These are phyloP conservation scores for Oligophagozyma castellii DNA, from an alignment of 1,139 yeast genomes.

Conservation along the genomic window DNA sequence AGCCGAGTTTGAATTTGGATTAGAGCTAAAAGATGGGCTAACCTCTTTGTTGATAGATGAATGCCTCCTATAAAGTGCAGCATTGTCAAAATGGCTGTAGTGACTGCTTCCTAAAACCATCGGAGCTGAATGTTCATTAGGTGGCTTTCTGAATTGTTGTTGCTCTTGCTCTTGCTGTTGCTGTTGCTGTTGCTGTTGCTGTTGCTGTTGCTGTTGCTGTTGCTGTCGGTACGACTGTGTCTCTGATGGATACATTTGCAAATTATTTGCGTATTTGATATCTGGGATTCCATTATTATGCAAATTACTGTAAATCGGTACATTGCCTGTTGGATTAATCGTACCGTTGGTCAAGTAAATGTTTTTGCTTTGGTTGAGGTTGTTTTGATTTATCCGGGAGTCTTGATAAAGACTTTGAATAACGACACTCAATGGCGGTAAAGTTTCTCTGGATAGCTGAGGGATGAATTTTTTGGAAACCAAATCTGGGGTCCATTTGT, in stretches of 20 bases:
- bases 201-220: slow-evolving; percentile 1
- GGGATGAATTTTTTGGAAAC: background rate
- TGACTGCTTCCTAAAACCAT: background rate
- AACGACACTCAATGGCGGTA: slow-evolving; percentile 1
- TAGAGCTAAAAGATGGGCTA: no score
- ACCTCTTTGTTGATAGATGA: no score
- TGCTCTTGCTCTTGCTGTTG: background rate
- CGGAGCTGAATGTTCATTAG: background rate
- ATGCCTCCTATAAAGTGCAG: no score
- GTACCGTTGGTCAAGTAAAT: background rate
- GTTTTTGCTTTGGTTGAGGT: no score
- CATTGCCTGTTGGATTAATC: background rate
- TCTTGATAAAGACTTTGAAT: background rate
- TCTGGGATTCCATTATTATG: background rate
- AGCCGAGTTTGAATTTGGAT: no score
- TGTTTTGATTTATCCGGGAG: no score
- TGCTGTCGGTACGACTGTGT: background rate
- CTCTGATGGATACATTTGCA: background rate
- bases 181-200: background rate
- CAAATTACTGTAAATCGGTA: background rate
- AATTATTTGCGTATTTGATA: background rate
- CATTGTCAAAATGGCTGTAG: no score
- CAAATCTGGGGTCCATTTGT: background rate
- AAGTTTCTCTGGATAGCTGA: background rate
- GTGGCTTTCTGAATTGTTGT: background rate